Evolutionary conservation across 208 protist species (phyloP).

Genomic region (Porcisia hertigi): DNA sequence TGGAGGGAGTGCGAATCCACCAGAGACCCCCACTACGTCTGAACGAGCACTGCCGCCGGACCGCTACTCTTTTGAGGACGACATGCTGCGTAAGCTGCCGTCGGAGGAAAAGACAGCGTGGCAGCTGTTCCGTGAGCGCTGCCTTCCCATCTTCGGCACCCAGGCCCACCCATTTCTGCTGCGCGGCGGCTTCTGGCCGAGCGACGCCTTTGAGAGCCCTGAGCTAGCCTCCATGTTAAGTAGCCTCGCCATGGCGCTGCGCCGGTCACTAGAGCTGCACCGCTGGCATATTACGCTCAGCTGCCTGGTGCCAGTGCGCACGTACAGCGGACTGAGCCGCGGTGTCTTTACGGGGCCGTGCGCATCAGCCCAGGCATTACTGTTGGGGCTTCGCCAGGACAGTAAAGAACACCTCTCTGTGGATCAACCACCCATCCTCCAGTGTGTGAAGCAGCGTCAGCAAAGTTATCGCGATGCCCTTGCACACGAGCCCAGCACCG

Average conservation of each 20-base stretch:
- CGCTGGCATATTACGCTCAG: conserved; percentile 86
- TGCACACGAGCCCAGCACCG: neutral
- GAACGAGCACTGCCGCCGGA: neutral
- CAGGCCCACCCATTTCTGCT: conserved; percentile 83
- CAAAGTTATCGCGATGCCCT: conserved; percentile 5
- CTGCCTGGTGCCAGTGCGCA: conserved; percentile 81
- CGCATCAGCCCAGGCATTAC: conserved; percentile 59
- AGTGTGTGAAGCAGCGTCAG: conserved; percentile 39
- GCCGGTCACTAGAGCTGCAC: conserved; percentile 82
- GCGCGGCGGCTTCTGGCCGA: conserved; percentile 89
- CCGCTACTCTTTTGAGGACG: conserved; percentile 33
- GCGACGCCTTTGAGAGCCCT: conserved; percentile 81
- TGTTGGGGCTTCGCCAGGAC: conserved; percentile 61
- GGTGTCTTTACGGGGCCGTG: conserved; percentile 83
- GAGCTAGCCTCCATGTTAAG: conserved; percentile 74
- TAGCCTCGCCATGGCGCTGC: conserved; percentile 70
- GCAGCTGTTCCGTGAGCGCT: conserved; percentile 88
- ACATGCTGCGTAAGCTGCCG: conserved; percentile 62
- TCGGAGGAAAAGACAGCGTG: conserved; percentile 87
- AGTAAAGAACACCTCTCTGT: conserved; percentile 52
- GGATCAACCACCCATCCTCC: conserved; percentile 32
- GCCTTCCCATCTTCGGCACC: conserved; percentile 74
- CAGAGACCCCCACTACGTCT: neutral
- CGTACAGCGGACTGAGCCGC: conserved; percentile 78
- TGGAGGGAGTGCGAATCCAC: neutral